Base-by-base conservation (phyloP, 208 protist species). In the Acanthamoeba rhysodes region DNA sequence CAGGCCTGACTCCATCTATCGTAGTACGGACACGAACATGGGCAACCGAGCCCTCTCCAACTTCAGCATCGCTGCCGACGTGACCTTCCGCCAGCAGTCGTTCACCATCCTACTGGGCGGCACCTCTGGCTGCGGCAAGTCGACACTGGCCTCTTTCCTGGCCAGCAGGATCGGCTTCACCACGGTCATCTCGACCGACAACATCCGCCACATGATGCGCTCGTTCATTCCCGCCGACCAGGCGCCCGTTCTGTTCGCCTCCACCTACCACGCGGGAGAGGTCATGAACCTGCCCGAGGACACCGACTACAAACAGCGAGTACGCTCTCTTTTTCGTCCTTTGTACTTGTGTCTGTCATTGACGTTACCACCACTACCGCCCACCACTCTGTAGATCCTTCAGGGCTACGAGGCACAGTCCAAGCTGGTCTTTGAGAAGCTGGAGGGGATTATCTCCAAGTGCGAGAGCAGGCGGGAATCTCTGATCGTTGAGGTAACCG, bases 71-170 rank as follows among this genome's bases (percentile, higher is more conserved):
- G 74, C 94, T 27, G 70, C 85, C 41, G 96, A 97, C n/a, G 95
- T 98, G 27, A 96, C 97, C 72, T 72, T 97, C n/a, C 96, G 97
- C 57, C 95, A 96, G 41, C 94, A 96, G 24, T 97, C 98, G 9
- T 95, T 99, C 22, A 98, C 98, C 20, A 92, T 99, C 62, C 97
- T 99, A n/a, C 96, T 98, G 41, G 98, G 98, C 41, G 98, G 98
- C 68, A 99, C 98, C 2, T 98, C 97, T 80, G 98, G 98, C 29
- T 98, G 98, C 37, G 98, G 98, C 32, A 99, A 99, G 95, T 98
- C 97, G 70, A 99, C 98, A 0, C 94, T 99, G 5, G 97, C 98
- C 12, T 97, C 96, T 24, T 94, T 98, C 14, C 92, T 99, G n/a
- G 98, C 98, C 2, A 97, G 91, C 50, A 88, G 98, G 76, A 95